Evolutionary conservation across 2,329 filamentous ascomycete genomes (phyloP).

Genomic region (Stylonectria norvegica): DNA sequence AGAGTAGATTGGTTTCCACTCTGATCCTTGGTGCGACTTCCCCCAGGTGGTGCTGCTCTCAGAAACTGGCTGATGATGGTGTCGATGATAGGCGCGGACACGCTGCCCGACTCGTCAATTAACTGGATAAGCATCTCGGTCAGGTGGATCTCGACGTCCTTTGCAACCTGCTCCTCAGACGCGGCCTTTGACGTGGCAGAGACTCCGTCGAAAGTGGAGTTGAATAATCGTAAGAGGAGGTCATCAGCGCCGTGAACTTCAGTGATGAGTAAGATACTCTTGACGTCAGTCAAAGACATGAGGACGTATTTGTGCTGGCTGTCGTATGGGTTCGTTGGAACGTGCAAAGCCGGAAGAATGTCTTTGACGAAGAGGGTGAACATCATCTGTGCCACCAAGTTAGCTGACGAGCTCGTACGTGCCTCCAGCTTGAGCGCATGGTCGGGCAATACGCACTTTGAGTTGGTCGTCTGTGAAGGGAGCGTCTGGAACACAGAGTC

Average conservation of each 20-base stretch:
- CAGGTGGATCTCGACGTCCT: slow-evolving; percentile 92
- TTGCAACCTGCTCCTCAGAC: slow-evolving; percentile 77
- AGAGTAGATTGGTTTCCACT: slow-evolving; percentile 80
- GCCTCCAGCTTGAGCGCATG: too few relatives aligned
- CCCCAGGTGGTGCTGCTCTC: slow-evolving; percentile 70
- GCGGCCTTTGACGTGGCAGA: slow-evolving; percentile 71
- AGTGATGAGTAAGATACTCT: slow-evolving; percentile 87
- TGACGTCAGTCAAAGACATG: slow-evolving; percentile 83
- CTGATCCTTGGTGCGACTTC: slow-evolving; percentile 58
- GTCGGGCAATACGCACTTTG: slow-evolving; percentile 57
- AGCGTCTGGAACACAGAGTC: slow-evolving; percentile 89
- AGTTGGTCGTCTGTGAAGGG: slow-evolving; percentile 88
- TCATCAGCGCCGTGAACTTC: slow-evolving; percentile 81
- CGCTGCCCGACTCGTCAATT: slow-evolving; percentile 75
- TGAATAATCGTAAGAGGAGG: slow-evolving; percentile 78
- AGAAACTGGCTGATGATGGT: slow-evolving; percentile 95
- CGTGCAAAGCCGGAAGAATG: slow-evolving; percentile 79
- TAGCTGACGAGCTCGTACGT: slow-evolving; percentile 17
- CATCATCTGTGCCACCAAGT: slow-evolving; percentile 65
- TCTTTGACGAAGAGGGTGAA: slow-evolving; percentile 84
- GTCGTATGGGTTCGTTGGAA: slow-evolving; percentile 87
- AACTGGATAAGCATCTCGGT: slow-evolving; percentile 79
- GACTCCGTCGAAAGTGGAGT: slow-evolving; percentile 86
- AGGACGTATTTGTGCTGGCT: slow-evolving; percentile 90
- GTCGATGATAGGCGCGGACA: slow-evolving; percentile 82